These are phyloP conservation scores for Juncus effusus DNA, from an alignment of 176 grass and related monocot species.

Conservation along the genomic window DNA sequence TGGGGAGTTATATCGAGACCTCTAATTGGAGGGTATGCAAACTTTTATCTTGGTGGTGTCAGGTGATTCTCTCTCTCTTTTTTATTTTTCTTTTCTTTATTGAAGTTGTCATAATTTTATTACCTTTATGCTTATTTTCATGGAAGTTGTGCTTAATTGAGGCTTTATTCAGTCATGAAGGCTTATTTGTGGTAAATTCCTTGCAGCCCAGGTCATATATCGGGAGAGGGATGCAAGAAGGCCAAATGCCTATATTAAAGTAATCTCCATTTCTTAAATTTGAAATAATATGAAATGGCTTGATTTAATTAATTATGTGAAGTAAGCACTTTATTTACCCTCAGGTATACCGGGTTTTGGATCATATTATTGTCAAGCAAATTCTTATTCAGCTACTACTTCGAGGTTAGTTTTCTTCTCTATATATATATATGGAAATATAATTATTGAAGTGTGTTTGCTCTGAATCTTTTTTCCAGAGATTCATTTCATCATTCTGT, in stretches of 20 bases:
- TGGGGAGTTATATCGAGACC: conserved; percentile 72
- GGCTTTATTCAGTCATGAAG: too few species aligned
- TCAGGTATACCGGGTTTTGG: conserved; percentile 90
- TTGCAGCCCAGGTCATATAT: conserved; percentile 69
- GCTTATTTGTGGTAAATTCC: too few species aligned
- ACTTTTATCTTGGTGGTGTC: conserved; percentile 87
- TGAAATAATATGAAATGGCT: conserved; percentile 1
- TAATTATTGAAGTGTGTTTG: background rate
- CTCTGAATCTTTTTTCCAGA: background rate
- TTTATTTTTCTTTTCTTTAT: background rate
- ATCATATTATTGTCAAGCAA: conserved; percentile 73
- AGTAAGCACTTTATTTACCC: conserved; percentile 34
- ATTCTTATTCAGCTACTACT: conserved; percentile 94
- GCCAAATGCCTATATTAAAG: conserved; percentile 81
- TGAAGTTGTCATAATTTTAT: too few species aligned
- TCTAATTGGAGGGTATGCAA: conserved; percentile 65
- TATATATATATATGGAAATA: background rate
- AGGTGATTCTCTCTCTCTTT: conserved; percentile 37
- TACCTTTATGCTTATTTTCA: too few species aligned
- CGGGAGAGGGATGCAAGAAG: conserved; percentile 90
- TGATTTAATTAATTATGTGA: conserved; percentile 22
- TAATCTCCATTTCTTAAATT: conserved; percentile 35
- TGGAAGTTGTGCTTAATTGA: too few species aligned
- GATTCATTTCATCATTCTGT: background rate
- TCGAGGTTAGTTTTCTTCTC: conserved; percentile 54